These are phyloP conservation scores for Meyerozyma carpophila DNA, from an alignment of 1,139 yeast genomes.

Conservation along the genomic window DNA sequence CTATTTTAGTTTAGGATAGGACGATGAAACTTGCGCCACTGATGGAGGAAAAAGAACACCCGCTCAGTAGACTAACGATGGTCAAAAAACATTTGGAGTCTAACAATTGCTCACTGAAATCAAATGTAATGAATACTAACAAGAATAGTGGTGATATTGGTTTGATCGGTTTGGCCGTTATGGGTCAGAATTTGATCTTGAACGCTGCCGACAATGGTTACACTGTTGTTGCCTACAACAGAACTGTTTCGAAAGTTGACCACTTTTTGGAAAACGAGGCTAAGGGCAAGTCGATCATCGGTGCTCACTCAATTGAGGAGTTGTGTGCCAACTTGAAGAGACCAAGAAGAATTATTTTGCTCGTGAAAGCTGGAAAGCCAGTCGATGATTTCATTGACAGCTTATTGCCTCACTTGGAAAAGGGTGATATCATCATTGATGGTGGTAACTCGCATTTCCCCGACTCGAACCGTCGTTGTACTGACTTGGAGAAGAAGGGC, in stretches of 20 bases:
- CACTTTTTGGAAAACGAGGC: constrained; percentile 92
- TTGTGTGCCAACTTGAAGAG: constrained; percentile 84
- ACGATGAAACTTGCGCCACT: background rate
- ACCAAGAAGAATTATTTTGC: constrained; percentile 91
- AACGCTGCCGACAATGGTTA: constrained; percentile 98
- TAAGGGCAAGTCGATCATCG: constrained; percentile 85
- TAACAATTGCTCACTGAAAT: background rate
- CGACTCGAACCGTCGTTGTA: constrained; percentile 95
- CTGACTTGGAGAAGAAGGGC: constrained; percentile 81
- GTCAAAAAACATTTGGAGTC: background rate
- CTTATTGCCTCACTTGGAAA: constrained; percentile 84
- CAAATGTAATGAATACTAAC: constrained; percentile 5
- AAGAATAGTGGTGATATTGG: constrained; percentile 85
- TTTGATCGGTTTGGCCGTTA: constrained; percentile 98
- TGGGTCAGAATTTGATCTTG: constrained; percentile 98
- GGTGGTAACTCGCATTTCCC: constrained; percentile 99
- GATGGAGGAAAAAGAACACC: background rate
- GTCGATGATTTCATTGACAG: constrained; percentile 89
- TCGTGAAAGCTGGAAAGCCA: constrained; percentile 96
- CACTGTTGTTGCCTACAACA: constrained; percentile 97
- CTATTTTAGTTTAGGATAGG: background rate
- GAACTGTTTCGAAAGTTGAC: constrained; percentile 94
- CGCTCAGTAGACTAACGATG: background rate
- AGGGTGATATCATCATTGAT: constrained; percentile 97
- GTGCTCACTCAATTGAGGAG: constrained; percentile 91